A percentile compares a stretch with the other conserved stretches of the same genome.
phyloP scores from a whole-genome alignment of 768 basidiomycete genomes.

The Hebeloma cylindrosporum region DNA sequence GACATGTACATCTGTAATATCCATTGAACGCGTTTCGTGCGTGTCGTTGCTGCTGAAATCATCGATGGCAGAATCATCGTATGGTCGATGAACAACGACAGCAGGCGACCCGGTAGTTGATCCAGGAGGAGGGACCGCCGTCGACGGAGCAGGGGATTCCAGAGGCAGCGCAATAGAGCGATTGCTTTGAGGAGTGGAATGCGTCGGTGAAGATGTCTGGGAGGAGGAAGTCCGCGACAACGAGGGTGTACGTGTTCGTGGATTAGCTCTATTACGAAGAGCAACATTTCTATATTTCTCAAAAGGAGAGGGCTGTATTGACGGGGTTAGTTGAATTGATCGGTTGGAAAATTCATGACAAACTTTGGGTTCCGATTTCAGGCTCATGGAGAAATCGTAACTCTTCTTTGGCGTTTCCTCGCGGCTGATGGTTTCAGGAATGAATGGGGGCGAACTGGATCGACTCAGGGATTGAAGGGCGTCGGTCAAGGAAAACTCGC shows the following conservation, averaged over 20 bases:
- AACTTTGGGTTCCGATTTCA: conserved; percentile 64
- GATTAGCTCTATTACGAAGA: conserved; percentile 45
- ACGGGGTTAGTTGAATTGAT: conserved; percentile 1
- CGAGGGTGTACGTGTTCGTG: conserved; percentile 63
- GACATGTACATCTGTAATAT: conserved; percentile 52
- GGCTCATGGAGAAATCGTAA: conserved; percentile 57
- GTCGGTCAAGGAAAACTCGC: conserved; percentile 53
- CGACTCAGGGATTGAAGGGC: conserved; percentile 58
- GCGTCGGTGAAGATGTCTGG: conserved; percentile 55
- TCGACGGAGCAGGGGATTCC: conserved; percentile 49
- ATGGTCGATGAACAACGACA: conserved; percentile 27
- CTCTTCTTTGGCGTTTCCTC: conserved; percentile 51
- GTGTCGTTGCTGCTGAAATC: conserved; percentile 32
- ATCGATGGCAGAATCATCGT: conserved; percentile 20
- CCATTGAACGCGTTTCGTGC: conserved; percentile 46
- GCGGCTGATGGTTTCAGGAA: conserved; percentile 30
- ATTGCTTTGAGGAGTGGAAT: conserved; percentile 64
- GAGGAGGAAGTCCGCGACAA: conserved; percentile 63
- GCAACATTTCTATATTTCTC: conserved; percentile 66
- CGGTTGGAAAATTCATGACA: conserved; percentile 13
- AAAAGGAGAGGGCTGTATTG: conserved; percentile 55
- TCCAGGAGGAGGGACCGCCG: conserved; percentile 51
- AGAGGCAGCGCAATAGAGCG: conserved; percentile 41
- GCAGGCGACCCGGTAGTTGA: conserved; percentile 52
- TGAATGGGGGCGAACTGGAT: conserved; percentile 50